Percentiles rank a stretch among this genome's conserved stretches.
Conservation (phyloP, 345 rosid genomes). For the Eucalyptus viminalis region DNA sequence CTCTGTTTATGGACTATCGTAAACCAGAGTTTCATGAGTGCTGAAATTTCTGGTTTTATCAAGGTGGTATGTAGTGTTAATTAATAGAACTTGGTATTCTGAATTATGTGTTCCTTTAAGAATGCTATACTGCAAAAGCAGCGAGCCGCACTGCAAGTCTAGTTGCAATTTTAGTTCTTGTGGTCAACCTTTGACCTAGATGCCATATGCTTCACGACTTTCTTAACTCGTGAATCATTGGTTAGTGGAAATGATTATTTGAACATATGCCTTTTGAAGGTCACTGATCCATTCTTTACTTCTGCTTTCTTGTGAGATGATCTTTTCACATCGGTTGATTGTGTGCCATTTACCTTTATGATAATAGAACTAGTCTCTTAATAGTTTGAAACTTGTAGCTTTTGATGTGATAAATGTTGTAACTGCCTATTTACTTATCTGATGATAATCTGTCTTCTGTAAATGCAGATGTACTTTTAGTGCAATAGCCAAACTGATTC, state of each 20-base stretch:
- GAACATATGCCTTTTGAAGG: neutral
- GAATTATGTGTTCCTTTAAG: neutral
- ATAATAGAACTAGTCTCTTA: neutral
- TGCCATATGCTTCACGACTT: neutral
- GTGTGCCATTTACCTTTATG: neutral
- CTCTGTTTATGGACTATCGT: neutral
- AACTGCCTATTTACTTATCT: neutral
- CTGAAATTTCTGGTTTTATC: neutral
- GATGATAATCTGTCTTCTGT: neutral
- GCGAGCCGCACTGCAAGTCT: neutral
- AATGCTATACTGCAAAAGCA: neutral
- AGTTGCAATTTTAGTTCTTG: neutral
- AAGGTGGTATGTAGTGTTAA: neutral
- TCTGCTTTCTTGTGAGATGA: neutral
- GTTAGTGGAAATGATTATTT: neutral
- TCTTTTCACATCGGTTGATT: neutral
- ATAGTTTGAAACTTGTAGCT: neutral
- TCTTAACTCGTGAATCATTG: neutral
- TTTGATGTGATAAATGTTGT: neutral
- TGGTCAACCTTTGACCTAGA: neutral
- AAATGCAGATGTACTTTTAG: constrained; percentile 81
- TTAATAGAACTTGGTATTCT: neutral
- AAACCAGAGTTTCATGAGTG: neutral
- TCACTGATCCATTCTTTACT: neutral
- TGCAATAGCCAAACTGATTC: constrained; percentile 70